These are phyloP conservation scores for Colletotrichum sp. DNA, from an alignment of 2,329 filamentous ascomycete species.

Conservation along the genomic window DNA sequence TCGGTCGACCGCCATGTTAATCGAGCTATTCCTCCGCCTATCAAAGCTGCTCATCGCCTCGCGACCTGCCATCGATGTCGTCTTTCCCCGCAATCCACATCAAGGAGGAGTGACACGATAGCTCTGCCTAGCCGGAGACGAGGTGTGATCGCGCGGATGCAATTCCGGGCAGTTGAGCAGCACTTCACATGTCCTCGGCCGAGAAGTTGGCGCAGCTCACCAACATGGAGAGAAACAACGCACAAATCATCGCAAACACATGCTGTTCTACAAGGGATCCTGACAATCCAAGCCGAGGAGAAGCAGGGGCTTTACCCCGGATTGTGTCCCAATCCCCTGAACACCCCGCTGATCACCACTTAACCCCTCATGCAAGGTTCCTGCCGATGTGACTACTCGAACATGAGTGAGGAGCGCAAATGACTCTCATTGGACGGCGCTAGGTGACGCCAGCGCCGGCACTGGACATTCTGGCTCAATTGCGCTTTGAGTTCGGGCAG, in stretches of 20 bases:
- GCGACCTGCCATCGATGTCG: not conserved
- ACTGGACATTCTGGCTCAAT: not conserved
- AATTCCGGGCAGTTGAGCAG: not conserved
- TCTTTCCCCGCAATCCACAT: not conserved
- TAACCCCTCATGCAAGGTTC: slow-evolving; percentile 7
- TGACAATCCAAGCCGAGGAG: slow-evolving; percentile 5
- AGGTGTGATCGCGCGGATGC: not conserved
- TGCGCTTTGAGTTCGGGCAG: not conserved
- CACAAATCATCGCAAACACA: not conserved
- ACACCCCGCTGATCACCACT: not conserved
- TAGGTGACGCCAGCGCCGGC: not conserved
- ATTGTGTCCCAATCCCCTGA: not conserved
- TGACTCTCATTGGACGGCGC: not conserved
- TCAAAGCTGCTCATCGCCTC: not conserved
- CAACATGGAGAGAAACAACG: not conserved
- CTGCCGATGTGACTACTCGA: not conserved
- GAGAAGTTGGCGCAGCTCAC: not conserved
- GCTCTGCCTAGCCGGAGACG: not conserved
- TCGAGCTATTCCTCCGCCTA: not conserved
- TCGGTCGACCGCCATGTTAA: not conserved
- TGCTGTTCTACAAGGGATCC: not conserved
- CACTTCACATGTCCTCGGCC: slow-evolving; percentile 3
- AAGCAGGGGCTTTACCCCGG: slow-evolving; percentile 1
- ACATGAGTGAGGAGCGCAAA: not conserved
- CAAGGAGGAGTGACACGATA: not conserved